These are phyloP conservation scores for Trametes sanguinea DNA, from an alignment of 768 basidiomycete species.

Conservation along the genomic window DNA sequence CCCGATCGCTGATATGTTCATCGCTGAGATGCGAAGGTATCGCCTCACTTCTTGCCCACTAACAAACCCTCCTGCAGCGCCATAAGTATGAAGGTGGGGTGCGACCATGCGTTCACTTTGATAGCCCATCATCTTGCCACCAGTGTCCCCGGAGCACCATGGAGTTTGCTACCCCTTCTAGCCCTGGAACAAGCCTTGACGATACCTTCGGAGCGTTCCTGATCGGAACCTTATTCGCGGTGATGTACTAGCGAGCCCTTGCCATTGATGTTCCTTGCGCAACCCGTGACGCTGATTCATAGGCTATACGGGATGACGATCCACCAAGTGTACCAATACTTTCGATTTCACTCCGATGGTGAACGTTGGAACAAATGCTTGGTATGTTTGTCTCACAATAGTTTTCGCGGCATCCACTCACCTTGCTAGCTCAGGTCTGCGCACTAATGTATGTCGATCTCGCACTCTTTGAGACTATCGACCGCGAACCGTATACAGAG, in stretches of 20 bases:
- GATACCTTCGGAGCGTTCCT: slow-evolving; percentile 12
- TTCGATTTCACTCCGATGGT: neutral
- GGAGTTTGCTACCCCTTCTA: neutral
- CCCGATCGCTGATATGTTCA: too few relatives aligned
- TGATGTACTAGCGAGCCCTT: neutral
- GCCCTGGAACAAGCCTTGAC: neutral
- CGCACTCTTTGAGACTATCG: too few relatives aligned
- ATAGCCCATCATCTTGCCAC: neutral
- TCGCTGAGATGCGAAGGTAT: too few relatives aligned
- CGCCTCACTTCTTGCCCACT: too few relatives aligned
- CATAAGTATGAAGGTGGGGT: too few relatives aligned
- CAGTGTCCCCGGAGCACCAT: neutral
- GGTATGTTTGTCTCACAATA: neutral
- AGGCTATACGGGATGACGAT: slow-evolving; percentile 12
- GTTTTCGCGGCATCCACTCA: too few relatives aligned
- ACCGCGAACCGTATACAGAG: neutral
- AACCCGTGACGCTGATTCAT: too few relatives aligned
- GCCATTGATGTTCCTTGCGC: neutral
- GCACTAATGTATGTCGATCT: neutral
- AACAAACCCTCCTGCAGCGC: too few relatives aligned
- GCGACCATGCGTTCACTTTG: too few relatives aligned
- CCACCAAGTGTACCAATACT: slow-evolving; percentile 9
- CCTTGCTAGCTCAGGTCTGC: neutral
- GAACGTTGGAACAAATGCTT: neutral
- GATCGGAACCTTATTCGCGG: slow-evolving; percentile 5